Evolutionary conservation across 169 alveolate genomes (phyloP).

Genomic region (Eimeria tenella): DNA sequence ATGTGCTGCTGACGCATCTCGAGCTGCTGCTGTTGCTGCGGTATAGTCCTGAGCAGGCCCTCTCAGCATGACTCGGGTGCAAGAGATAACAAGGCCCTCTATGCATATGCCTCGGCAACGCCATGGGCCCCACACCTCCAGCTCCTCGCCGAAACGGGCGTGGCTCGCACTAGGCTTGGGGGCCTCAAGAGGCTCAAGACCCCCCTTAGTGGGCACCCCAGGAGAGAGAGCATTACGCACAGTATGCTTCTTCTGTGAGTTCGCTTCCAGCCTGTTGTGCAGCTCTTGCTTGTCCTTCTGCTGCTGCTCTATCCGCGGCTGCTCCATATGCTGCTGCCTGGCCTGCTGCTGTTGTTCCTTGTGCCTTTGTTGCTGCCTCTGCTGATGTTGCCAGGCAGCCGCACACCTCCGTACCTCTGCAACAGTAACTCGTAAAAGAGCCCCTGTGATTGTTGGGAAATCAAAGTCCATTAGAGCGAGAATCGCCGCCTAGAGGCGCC

Average conservation of each 20-base stretch:
- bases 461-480: background rate
- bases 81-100: background rate
- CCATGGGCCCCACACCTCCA: background rate
- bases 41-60: background rate
- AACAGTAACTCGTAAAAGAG: conserved; percentile 3
- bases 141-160: conserved; percentile 4
- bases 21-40: conserved; percentile 28
- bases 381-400: background rate
- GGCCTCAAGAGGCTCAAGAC: background rate
- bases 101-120: background rate
- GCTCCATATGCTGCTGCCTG: background rate
- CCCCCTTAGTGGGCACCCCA: too few species aligned
- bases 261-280: too few species aligned
- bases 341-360: background rate
- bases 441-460: background rate
- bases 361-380: background rate
- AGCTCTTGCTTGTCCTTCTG: background rate
- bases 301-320: background rate
- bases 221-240: too few species aligned
- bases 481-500: too few species aligned
- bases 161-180: background rate
- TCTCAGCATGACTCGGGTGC: background rate
- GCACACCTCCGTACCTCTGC: conserved; percentile 3
- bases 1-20: background rate
- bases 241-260: too few species aligned